A percentile compares a stretch with the other conserved stretches of the same genome.
Conservation (phyloP, 148 eudicot genomes). For the Euryodendron excelsum region DNA sequence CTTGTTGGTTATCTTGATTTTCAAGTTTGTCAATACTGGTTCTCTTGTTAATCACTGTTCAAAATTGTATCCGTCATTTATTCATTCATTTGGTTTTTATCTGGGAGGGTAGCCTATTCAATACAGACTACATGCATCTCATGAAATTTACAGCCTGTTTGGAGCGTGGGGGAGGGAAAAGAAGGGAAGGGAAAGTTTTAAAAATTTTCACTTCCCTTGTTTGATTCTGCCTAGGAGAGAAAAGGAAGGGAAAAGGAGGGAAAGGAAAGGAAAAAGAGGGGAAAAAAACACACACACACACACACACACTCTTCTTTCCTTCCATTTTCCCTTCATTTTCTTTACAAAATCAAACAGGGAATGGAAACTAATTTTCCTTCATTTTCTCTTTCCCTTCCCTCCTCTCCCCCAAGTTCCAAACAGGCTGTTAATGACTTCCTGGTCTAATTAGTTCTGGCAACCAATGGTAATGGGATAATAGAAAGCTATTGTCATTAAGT, state of each 20-base stretch:
- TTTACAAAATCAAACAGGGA: too few relatives aligned
- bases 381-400: background rate
- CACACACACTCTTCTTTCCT: too few relatives aligned
- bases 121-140: background rate
- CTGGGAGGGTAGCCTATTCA: background rate
- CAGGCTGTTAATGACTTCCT: background rate
- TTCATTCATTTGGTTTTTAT: background rate
- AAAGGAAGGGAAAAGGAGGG: too few relatives aligned
- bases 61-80: background rate
- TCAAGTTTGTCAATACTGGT: background rate
- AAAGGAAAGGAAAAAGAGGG: too few relatives aligned
- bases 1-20: background rate
- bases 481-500: background rate
- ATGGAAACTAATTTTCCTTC: too few relatives aligned
- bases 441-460: background rate
- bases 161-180: too few relatives aligned
- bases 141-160: background rate
- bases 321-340: too few relatives aligned
- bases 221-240: too few relatives aligned
- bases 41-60: conserved; percentile 7
- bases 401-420: too few relatives aligned
- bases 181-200: too few relatives aligned
- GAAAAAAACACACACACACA: too few relatives aligned
- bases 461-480: background rate
- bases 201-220: too few relatives aligned